Percentiles rank a stretch among this genome's conserved stretches.
Conservation (phyloP, 1,139 yeast species). For the Arxiozyma slooffiae region DNA sequence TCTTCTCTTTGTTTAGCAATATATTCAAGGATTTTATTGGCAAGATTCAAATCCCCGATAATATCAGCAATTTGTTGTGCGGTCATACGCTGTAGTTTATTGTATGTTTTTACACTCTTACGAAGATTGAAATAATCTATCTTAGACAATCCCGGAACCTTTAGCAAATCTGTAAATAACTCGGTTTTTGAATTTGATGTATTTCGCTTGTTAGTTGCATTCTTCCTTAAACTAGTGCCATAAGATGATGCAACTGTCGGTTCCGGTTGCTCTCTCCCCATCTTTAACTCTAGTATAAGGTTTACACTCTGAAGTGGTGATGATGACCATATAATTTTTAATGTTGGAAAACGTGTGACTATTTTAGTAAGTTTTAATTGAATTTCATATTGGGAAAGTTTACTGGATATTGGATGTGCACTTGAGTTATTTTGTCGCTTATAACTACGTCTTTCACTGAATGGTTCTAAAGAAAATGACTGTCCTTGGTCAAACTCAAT, state of each 20-base stretch:
- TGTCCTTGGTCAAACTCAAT: conserved; percentile 86
- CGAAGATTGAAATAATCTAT: conserved; percentile 53
- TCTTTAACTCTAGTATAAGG: conserved; percentile 66
- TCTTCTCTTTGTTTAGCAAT: conserved; percentile 28
- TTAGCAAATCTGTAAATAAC: conserved; percentile 63
- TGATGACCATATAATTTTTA: conserved; percentile 84
- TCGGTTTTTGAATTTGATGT: conserved; percentile 29
- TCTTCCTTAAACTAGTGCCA: conserved; percentile 38
- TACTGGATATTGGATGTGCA: conserved; percentile 35
- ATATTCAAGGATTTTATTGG: conserved; percentile 48
- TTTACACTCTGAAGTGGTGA: conserved; percentile 90
- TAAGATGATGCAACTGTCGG: conserved; percentile 53
- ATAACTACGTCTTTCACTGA: conserved; percentile 44
- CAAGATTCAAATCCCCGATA: too few species aligned
- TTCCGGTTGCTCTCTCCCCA: conserved; percentile 74
- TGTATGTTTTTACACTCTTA: conserved; percentile 46
- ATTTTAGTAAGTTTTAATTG: conserved; percentile 68
- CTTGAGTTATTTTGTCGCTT: conserved; percentile 30
- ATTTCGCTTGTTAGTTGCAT: conserved; percentile 9
- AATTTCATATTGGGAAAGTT: conserved; percentile 53
- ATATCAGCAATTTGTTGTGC: conserved; percentile 43
- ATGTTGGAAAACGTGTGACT: conserved; percentile 63
- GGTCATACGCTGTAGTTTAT: conserved; percentile 44
- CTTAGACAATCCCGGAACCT: conserved; percentile 74
- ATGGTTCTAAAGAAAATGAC: conserved; percentile 82